Conservation (phyloP, 2,329 filamentous ascomycete genomes). For the Knoxdaviesia capensis region DNA sequence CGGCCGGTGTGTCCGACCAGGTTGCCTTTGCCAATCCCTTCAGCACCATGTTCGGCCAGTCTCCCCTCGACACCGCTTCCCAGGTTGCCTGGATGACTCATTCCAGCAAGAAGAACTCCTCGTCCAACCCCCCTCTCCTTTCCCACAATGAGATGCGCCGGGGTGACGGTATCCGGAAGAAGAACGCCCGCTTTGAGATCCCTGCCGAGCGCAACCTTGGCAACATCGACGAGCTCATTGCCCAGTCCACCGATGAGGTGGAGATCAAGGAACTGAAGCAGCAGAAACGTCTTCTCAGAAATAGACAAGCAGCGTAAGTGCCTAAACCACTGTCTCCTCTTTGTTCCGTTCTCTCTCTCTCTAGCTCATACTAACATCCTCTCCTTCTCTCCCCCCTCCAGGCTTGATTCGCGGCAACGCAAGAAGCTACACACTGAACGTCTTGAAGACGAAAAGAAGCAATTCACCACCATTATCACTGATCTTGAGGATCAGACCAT, state of each 20-base stretch:
- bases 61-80: neutral
- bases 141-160: slow-evolving; percentile 55
- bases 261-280: slow-evolving; percentile 97
- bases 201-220: slow-evolving; percentile 78
- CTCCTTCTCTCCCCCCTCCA: slow-evolving; percentile 14
- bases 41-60: slow-evolving; percentile 28
- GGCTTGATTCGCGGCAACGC: slow-evolving; percentile 85
- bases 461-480: slow-evolving; percentile 55
- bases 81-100: neutral
- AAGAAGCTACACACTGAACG: slow-evolving; percentile 98
- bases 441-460: slow-evolving; percentile 92
- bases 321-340: slow-evolving; percentile 7
- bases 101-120: slow-evolving; percentile 37
- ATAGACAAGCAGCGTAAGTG: slow-evolving; percentile 88
- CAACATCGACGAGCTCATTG: slow-evolving; percentile 89
- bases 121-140: slow-evolving; percentile 48
- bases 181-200: slow-evolving; percentile 96
- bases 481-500: slow-evolving; percentile 61
- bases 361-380: neutral
- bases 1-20: slow-evolving; percentile 25
- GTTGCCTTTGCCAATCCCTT: slow-evolving; percentile 33
- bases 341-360: slow-evolving; percentile 5
- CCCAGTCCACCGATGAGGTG: slow-evolving; percentile 70
- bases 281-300: slow-evolving; percentile 84
- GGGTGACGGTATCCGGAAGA: slow-evolving; percentile 87